These are phyloP conservation scores for Ricinus communis DNA, from an alignment of 345 rosid genomes.

Conservation along the genomic window DNA sequence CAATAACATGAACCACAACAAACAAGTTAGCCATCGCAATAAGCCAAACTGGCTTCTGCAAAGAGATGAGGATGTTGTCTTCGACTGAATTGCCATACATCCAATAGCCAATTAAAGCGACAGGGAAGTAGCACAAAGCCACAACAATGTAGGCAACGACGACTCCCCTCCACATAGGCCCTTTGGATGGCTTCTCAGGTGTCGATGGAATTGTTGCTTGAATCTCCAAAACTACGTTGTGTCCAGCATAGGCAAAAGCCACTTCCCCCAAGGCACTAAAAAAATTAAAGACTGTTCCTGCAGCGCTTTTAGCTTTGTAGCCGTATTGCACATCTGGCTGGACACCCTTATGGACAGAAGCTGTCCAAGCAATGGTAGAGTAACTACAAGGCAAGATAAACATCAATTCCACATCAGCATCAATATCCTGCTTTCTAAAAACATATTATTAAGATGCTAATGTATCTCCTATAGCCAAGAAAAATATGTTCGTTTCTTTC, in stretches of 20 bases:
- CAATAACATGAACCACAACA: conserved; percentile 37
- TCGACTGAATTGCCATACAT: conserved; percentile 26
- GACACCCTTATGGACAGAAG: conserved; percentile 30
- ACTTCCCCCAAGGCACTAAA: conserved; percentile 32
- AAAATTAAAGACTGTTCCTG: conserved; percentile 28
- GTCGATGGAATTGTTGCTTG: conserved; percentile 39
- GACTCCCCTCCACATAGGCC: conserved; percentile 39
- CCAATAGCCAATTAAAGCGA: conserved; percentile 33
- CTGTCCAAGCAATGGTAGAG: conserved; percentile 36
- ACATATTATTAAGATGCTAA: too few species aligned
- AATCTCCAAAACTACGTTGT: conserved; percentile 39
- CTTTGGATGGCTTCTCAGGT: conserved; percentile 36
- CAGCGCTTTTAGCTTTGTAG: conserved; percentile 14
- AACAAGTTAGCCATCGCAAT: conserved; percentile 35
- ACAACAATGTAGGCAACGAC: conserved; percentile 33
- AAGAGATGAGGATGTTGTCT: conserved; percentile 33
- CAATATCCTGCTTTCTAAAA: too few species aligned
- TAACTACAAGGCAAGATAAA: conserved; percentile 14
- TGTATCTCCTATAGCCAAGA: too few species aligned
- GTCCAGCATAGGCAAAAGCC: conserved; percentile 39
- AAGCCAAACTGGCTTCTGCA: conserved; percentile 32
- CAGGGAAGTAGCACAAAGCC: conserved; percentile 38
- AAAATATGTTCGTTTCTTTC: too few species aligned
- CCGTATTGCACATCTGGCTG: conserved; percentile 32
- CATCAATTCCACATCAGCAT: not conserved